Evolutionary conservation across 768 basidiomycete species (phyloP).

Genomic region (Russula compacta): DNA sequence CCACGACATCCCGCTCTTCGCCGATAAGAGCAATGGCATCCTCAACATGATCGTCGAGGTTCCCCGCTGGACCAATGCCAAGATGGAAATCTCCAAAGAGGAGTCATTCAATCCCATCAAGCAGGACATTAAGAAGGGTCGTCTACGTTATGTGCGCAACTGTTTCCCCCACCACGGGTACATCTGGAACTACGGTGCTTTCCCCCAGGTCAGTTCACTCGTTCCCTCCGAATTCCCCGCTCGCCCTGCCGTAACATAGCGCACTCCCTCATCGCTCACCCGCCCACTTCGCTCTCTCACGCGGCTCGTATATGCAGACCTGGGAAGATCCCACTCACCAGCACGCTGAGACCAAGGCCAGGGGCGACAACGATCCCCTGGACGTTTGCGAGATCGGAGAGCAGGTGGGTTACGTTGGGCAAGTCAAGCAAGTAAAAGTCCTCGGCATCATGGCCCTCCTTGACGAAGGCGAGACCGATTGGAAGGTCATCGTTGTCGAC

Average conservation of each 20-base stretch:
- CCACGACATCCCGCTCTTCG: conserved; percentile 98
- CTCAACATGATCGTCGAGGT: conserved; percentile 99
- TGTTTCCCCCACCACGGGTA: conserved; percentile 99
- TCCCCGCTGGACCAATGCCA: conserved; percentile 99
- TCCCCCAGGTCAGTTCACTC: conserved; percentile 70
- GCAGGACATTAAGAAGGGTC: conserved; percentile 96
- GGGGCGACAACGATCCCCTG: conserved; percentile 98
- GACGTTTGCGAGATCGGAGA: conserved; percentile 99
- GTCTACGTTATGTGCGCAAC: conserved; percentile 94
- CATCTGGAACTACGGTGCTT: conserved; percentile 99
- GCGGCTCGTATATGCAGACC: conserved; percentile 44
- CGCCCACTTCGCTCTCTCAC: too few species aligned
- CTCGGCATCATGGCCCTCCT: conserved; percentile 99
- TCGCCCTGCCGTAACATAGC: neutral
- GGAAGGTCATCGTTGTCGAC: conserved; percentile 99
- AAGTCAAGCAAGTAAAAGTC: conserved; percentile 99
- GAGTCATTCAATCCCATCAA: conserved; percentile 99
- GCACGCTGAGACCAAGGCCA: conserved; percentile 97
- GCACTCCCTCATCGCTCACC: conserved; percentile 5
- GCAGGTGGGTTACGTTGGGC: conserved; percentile 92
- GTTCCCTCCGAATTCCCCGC: neutral
- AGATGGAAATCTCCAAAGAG: conserved; percentile 99
- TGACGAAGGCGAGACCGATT: conserved; percentile 99
- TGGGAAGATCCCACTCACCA: conserved; percentile 89
- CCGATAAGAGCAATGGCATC: conserved; percentile 89